Evolutionary conservation across 768 basidiomycete genomes (phyloP), one percentile per base, ranked within the genome.

Genomic region (Tephrocybe sp.): DNA sequence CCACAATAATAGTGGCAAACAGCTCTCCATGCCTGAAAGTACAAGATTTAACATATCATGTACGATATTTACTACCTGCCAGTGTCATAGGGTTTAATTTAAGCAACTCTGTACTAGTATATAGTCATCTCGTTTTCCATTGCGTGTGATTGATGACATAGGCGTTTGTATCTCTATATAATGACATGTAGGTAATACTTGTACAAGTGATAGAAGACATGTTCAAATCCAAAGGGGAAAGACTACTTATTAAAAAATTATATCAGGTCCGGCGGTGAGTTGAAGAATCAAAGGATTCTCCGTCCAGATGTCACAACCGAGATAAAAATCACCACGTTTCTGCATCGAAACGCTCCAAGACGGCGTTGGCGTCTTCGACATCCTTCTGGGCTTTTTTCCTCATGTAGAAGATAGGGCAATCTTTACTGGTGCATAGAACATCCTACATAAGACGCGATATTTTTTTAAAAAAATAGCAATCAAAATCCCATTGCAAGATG

Each of bases 341-440:
- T 4, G 65, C 66, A 48, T 91, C 86, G 64, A 98, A 99, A 13
- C 97, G 82, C 56, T 93, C 91, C 40, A 98, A 66, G 25, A 88
- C 77, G 9, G 76, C 63, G 53, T 80, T 82, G 3, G 89, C 79
- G 58, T 97, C 94, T 54, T 91, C 91, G 0, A 95, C 97, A 62
- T 98, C 95, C 66, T 97, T 97, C 68, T 98, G 97, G 8, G 94
- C 86, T 62, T 97, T 97, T 73, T 97, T 97, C 36, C 97, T 75
- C 86, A 97, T 93, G 65, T 99, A 99, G 69, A 94, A 99, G 52
- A 98, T 98, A 0, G 97, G 97, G 58, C 97, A 99, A 69, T 99
- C 97, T 63, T 91, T 94, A 63, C 91, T 94, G 0, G 91, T 89
- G 63, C 95, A 99, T 23, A 99, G 73, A 8, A 98, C 97, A 63